Evolutionary conservation across 2,329 filamentous ascomycete genomes (phyloP), one percentile per base, ranked within the genome.

Genomic region (Cadophora malorum): DNA sequence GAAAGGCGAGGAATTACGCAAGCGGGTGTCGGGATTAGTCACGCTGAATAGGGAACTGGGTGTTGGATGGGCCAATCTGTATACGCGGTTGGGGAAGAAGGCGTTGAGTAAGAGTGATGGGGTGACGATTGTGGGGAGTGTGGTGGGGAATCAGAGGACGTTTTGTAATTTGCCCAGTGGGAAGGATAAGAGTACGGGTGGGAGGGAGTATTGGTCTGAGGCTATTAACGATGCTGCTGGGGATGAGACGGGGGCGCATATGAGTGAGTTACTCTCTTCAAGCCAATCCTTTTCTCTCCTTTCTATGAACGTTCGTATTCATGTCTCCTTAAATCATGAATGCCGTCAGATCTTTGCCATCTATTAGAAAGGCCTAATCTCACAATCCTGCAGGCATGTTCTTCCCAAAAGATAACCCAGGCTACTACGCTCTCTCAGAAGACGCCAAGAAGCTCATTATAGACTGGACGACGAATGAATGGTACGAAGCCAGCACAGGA

Each of bases 1-100:
- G 59, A 89, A 92, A n/a, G 89, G 88, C 4, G 91, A 94, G 74
- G 94, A 97, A 76, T 83, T 98, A 71, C 89, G 90, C 73, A 86
- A 88, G 76, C 88, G 96, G 38, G 84, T 97, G 10, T 81, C 83
- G n/a, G 85, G 83, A 69, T 83, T 97, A 78, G 83, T 87, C n/a
- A 83, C 84, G 67, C 81, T 94, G 23, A 84, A 88, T 41, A 79
- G 83, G 56, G 88, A 91, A 67, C 85, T 92, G 16, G 84, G 84
- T 14, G 85, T 97, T 16, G 91, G 92, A 2, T 97, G 94, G 77
- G 89, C 89, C 16, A 96, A 97, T 77, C 84, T 97, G 67, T 97
- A 97, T 79, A 97, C 93, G 4, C 86, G 90, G 33, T 86, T 99
- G 31, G 94, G 94, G 1, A 85, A 86, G 74, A 89, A 87, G 16